phyloP scores from a whole-genome alignment of 2,329 filamentous ascomycete genomes.

The Diaporthe citrichinensis region DNA sequence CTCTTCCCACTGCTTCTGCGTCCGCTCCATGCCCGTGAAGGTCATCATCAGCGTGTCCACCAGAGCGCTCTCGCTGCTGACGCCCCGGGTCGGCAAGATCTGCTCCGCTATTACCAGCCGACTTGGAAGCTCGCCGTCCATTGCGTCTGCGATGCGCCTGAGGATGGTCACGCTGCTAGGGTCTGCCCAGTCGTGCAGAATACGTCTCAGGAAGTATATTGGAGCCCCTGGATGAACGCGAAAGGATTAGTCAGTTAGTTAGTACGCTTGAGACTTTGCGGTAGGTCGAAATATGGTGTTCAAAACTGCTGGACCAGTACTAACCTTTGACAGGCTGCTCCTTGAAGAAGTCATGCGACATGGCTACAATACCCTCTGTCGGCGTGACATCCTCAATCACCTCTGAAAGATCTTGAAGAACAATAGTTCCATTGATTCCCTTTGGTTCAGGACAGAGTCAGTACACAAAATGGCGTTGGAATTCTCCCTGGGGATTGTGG shows the following conservation, averaged over 20 bases:
- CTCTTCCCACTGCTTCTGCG: conserved; percentile 31
- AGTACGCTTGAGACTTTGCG: neutral
- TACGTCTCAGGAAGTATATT: conserved; percentile 44
- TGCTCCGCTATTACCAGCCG: conserved; percentile 45
- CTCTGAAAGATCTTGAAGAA: conserved; percentile 17
- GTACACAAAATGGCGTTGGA: neutral
- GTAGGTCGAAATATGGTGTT: neutral
- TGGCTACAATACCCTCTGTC: conserved; percentile 15
- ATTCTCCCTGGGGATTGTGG: no score
- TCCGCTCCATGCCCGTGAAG: conserved; percentile 42
- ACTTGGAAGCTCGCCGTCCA: conserved; percentile 40
- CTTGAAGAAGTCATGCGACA: conserved; percentile 33
- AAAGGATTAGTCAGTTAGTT: neutral
- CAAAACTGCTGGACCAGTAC: neutral
- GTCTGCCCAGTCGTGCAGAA: conserved; percentile 43
- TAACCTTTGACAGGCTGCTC: conserved; percentile 31
- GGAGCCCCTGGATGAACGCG: conserved; percentile 40
- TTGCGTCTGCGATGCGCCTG: conserved; percentile 33
- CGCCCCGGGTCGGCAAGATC: conserved; percentile 40
- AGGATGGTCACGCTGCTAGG: conserved; percentile 37
- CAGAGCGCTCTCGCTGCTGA: neutral
- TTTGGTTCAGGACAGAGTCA: neutral
- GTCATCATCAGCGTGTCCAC: conserved; percentile 45
- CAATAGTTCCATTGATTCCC: conserved; percentile 14
- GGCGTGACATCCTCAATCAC: conserved; percentile 8